Evolutionary conservation across 768 basidiomycete genomes (phyloP).

Genomic region (Rhizopogon salebrosus): DNA sequence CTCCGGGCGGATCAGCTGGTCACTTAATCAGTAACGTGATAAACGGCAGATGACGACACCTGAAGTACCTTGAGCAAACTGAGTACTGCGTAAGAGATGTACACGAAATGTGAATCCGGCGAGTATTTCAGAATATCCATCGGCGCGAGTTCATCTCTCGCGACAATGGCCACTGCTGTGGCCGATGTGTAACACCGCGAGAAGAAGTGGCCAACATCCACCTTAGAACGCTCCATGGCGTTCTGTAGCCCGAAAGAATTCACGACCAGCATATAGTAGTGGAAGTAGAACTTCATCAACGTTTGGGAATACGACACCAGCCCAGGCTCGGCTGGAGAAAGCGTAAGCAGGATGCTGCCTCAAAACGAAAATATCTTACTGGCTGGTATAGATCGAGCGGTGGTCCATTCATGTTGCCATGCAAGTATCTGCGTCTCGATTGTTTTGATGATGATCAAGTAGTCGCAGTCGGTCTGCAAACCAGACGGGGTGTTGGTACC

Average conservation of each 20-base stretch:
- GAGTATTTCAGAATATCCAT: constrained; percentile 75
- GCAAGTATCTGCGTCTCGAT: constrained; percentile 73
- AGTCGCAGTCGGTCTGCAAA: constrained; percentile 79
- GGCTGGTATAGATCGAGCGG: constrained; percentile 9
- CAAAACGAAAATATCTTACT: constrained; percentile 11
- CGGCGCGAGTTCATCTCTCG: constrained; percentile 77
- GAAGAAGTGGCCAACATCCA: constrained; percentile 83
- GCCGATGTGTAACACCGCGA: constrained; percentile 72
- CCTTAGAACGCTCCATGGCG: constrained; percentile 72
- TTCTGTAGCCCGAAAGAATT: constrained; percentile 97
- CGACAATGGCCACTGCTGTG: constrained; percentile 60
- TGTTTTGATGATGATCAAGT: constrained; percentile 75
- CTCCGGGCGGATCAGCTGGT: constrained; percentile 76
- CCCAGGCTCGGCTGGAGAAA: constrained; percentile 19
- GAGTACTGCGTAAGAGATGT: constrained; percentile 87
- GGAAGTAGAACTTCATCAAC: constrained; percentile 66
- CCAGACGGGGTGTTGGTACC: constrained; percentile 76
- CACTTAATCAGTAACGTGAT: constrained; percentile 10
- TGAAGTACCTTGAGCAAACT: constrained; percentile 82
- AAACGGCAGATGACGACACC: background rate
- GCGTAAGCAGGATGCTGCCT: background rate
- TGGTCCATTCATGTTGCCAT: constrained; percentile 54
- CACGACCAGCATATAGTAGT: constrained; percentile 82
- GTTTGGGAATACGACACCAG: constrained; percentile 20
- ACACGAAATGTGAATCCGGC: constrained; percentile 89